Evolutionary conservation across 306 rosid species (phyloP), one percentile per base, ranked within the genome.

Genomic region (Trifolium subterraneum): DNA sequence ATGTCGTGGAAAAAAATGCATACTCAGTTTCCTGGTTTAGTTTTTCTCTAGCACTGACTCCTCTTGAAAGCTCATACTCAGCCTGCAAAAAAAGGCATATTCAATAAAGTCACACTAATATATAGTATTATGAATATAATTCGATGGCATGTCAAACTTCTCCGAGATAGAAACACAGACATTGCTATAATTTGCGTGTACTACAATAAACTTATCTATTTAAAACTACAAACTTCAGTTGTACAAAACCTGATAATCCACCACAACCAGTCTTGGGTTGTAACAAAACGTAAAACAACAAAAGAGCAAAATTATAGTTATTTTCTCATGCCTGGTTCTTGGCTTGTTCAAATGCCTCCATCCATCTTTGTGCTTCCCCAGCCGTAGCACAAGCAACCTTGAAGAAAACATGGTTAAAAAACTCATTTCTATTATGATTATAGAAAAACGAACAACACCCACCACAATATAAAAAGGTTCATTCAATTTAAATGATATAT

Each of bases 331-430:
- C 98, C 96, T 87, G 90, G 35, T 91, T 97, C 86, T 87, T 91
- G 76, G 98, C 97, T 20, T 93, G 94, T 59, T 89, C 90, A 87
- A 93, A 89, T 38, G 98, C 98, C 68, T 91, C 98, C 69, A 89
- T 81, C 98, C 98, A 93, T 74, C 81, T 88, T 5, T 78, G 90
- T 35, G 88, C 88, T 61, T 91, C 98, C 60, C 79, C 94, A 33
- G 90, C 89, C 4, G 90, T 88, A 52, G 89, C 83, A 54, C 96
- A 91, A 72, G 91, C 97, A 88, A 93, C 88, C 98, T 93, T 79
- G 64, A 77, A 71, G 64, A 73, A 68, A 67, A 56, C 1, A 7
- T 55, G 73, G 41, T 74, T 71, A 71, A 79, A 61, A 66, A 71
- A 58, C 33, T 77, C 69, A 74, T 42, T 64, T 78, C 2, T 48